Base-by-base conservation (phyloP, 495 filamentous ascomycete genomes). In the Lasiosphaeria miniovina region DNA sequence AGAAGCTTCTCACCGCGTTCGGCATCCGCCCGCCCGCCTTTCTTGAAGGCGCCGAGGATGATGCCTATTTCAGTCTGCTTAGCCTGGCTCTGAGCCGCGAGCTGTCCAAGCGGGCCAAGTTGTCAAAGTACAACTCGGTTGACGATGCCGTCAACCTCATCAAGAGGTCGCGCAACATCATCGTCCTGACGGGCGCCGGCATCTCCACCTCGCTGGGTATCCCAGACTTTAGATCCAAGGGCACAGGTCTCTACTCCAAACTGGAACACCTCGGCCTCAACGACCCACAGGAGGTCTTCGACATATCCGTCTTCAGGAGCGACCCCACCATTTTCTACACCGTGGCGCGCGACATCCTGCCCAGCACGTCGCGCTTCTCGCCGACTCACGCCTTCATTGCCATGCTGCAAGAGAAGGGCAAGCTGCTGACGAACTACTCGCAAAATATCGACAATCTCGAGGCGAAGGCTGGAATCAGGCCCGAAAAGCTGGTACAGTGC, bases 391-490 rank as follows among this genome's bases (percentile, higher is more conserved):
- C 86, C 45, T 98, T 98, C 76, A 95, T 98, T 63, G 86, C 85
- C n/a, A 80, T 97, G n/a, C 82, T 98, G 3, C 92, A 98, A 69
- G 81, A 92, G 60, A 90, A 93, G 70, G 86, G 85, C 24, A 96
- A 96, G 68, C 84, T 98, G 17, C 80, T 97, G 52, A 98, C 93
- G 33, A 96, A 97, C 74, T 98, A 96, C 75, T 95, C 93, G 3
- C 94, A 98, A 71, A 98, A 98, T 70, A 98, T 98, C 65, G 94
- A 98, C 77, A 97, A 98, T 66, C 88, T 98, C 51, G 94, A 98
- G 69, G 84, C 84, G 36, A 86, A 89, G 57, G 94, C 93, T 2
- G 94, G 94, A 12, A 93, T 98, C 51, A 68, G 72, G 6, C 80
- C 85, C 0, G 88, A 93, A 40, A 96, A 96, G 59, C 84, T 98